phyloP scores from a whole-genome alignment of 352 stramenopile genomes.

The Phytophthora pistaciae region DNA sequence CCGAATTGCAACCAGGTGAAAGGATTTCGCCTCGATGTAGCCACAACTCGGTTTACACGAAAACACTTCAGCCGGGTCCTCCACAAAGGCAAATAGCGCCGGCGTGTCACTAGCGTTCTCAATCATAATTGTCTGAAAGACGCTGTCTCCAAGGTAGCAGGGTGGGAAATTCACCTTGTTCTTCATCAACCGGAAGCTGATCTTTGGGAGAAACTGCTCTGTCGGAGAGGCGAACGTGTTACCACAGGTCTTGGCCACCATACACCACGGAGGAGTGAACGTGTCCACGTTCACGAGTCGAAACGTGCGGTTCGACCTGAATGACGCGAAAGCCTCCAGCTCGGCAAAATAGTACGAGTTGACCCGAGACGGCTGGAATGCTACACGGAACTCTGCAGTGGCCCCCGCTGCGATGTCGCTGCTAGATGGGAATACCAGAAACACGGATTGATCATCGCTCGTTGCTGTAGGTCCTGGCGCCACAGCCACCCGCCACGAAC shows the following conservation, averaged over 20 bases:
- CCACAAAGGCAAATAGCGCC: constrained; percentile 84
- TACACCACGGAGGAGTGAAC: constrained; percentile 92
- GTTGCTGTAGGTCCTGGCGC: constrained; percentile 17
- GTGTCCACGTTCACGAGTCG: constrained; percentile 93
- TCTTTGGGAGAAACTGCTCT: constrained; percentile 92
- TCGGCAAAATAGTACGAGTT: constrained; percentile 94
- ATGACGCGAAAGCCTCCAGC: constrained; percentile 89
- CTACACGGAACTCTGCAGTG: constrained; percentile 83
- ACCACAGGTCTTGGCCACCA: constrained; percentile 76
- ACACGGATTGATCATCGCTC: constrained; percentile 36
- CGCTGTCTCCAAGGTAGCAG: constrained; percentile 88
- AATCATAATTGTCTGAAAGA: constrained; percentile 91
- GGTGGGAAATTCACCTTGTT: constrained; percentile 85
- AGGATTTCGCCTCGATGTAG: constrained; percentile 80
- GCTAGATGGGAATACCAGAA: constrained; percentile 78
- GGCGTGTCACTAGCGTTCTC: constrained; percentile 92
- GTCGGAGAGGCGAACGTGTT: constrained; percentile 89
- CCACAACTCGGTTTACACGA: constrained; percentile 73
- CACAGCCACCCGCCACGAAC: constrained; percentile 70
- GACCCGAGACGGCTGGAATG: constrained; percentile 73
- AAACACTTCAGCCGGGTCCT: constrained; percentile 73
- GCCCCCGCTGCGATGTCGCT: constrained; percentile 84
- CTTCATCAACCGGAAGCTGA: constrained; percentile 63
- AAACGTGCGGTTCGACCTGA: constrained; percentile 95
- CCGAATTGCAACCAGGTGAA: constrained; percentile 85